These are phyloP conservation scores for Lachancea meyersii DNA, from an alignment of 805 yeast species.

Conservation along the genomic window DNA sequence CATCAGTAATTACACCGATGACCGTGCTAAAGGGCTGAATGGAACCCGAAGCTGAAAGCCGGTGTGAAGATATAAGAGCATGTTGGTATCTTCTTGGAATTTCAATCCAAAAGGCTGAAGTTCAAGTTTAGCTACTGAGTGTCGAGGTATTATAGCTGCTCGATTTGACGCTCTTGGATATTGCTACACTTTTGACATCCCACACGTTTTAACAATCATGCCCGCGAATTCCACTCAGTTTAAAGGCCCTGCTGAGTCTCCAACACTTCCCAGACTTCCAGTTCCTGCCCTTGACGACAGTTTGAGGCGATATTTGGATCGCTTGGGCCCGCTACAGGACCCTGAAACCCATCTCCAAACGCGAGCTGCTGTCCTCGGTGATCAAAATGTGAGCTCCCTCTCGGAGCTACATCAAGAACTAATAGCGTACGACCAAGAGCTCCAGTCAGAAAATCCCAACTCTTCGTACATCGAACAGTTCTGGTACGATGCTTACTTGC, in stretches of 20 bases:
- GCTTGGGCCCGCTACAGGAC: slow-evolving; percentile 75
- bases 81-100: too few relatives aligned
- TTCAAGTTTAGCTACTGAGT: too few relatives aligned
- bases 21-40: too few relatives aligned
- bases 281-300: slow-evolving; percentile 72
- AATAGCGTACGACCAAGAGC: slow-evolving; percentile 58
- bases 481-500: slow-evolving; percentile 87
- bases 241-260: neutral
- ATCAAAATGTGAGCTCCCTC: slow-evolving; percentile 34
- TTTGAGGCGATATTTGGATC: slow-evolving; percentile 56
- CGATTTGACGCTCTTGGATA: too few relatives aligned
- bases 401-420: slow-evolving; percentile 46
- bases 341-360: slow-evolving; percentile 63
- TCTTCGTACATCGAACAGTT: slow-evolving; percentile 87
- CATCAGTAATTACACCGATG: too few relatives aligned
- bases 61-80: too few relatives aligned
- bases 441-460: slow-evolving; percentile 55
- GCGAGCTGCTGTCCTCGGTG: slow-evolving; percentile 37
- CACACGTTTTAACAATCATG: neutral
- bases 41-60: too few relatives aligned
- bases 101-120: too few relatives aligned
- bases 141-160: too few relatives aligned
- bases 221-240: neutral
- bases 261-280: slow-evolving; percentile 45
- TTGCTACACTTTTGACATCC: too few relatives aligned